phyloP scores from a whole-genome alignment of 805 yeast species.

The Wickerhamiella musiphila region DNA sequence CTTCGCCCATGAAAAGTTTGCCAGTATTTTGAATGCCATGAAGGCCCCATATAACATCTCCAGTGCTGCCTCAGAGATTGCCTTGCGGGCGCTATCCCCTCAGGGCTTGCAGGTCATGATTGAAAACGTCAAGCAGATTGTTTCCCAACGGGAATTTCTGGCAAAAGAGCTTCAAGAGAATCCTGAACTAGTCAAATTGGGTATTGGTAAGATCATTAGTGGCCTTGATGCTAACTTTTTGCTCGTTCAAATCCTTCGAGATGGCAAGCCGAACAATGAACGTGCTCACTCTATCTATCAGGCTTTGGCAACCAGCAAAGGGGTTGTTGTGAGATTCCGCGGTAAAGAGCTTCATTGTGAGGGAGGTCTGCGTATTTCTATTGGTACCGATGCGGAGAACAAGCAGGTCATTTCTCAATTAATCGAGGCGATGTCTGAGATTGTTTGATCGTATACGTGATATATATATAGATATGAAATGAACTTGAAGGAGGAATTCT shows the following conservation, averaged over 20 bases:
- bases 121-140: constrained; percentile 31
- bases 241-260: constrained; percentile 53
- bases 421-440: too few relatives aligned
- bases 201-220: constrained; percentile 63
- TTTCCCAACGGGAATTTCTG: constrained; percentile 37
- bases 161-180: constrained; percentile 36
- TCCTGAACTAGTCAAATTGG: too few relatives aligned
- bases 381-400: constrained; percentile 75
- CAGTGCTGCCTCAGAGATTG: constrained; percentile 58
- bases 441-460: too few relatives aligned
- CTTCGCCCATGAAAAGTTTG: constrained; percentile 40
- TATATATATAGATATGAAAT: too few relatives aligned
- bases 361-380: constrained; percentile 74
- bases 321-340: constrained; percentile 78
- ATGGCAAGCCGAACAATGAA: constrained; percentile 51
- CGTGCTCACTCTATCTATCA: constrained; percentile 52
- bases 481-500: too few relatives aligned
- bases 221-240: constrained; percentile 78
- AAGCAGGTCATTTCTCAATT: too few relatives aligned
- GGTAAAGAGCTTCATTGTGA: constrained; percentile 79
- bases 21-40: constrained; percentile 64
- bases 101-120: constrained; percentile 46
- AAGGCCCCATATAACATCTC: constrained; percentile 95
- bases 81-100: constrained; percentile 48
- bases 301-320: constrained; percentile 49